Conservation (phyloP, 345 rosid species). For the Nasturtium officinale region DNA sequence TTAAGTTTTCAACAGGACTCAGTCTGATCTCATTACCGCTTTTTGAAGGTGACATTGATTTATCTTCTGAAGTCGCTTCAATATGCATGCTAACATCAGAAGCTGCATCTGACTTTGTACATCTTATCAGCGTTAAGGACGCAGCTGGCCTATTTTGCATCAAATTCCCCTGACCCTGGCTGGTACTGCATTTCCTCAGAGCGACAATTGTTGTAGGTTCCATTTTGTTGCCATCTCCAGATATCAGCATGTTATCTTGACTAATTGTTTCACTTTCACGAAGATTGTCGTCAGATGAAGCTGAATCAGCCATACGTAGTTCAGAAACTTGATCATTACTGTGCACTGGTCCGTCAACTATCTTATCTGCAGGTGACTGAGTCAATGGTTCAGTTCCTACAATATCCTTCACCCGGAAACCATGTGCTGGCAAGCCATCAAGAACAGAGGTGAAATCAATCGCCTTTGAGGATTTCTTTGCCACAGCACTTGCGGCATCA, state of each 20-base stretch:
- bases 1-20: constrained; percentile 32
- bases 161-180: constrained; percentile 30
- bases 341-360: constrained; percentile 34
- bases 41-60: constrained; percentile 33
- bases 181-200: constrained; percentile 32
- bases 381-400: constrained; percentile 41
- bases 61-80: constrained; percentile 28
- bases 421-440: constrained; percentile 50
- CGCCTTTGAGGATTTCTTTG: constrained; percentile 51
- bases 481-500: constrained; percentile 44
- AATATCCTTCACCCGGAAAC: constrained; percentile 54
- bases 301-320: constrained; percentile 29
- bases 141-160: constrained; percentile 39
- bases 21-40: not conserved
- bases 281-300: constrained; percentile 26
- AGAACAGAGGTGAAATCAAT: constrained; percentile 57
- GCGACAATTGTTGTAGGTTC: constrained; percentile 16
- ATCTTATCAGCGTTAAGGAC: constrained; percentile 23
- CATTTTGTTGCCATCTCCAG: constrained; percentile 35
- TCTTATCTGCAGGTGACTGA: constrained; percentile 29
- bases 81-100: constrained; percentile 21
- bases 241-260: constrained; percentile 14
- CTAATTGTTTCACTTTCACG: constrained; percentile 15
- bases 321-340: constrained; percentile 36
- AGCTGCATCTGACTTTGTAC: constrained; percentile 33